A percentile compares a stretch with the other conserved stretches of the same genome.
Conservation (phyloP, 768 basidiomycete genomes). For the Tubosaeta sp. region DNA sequence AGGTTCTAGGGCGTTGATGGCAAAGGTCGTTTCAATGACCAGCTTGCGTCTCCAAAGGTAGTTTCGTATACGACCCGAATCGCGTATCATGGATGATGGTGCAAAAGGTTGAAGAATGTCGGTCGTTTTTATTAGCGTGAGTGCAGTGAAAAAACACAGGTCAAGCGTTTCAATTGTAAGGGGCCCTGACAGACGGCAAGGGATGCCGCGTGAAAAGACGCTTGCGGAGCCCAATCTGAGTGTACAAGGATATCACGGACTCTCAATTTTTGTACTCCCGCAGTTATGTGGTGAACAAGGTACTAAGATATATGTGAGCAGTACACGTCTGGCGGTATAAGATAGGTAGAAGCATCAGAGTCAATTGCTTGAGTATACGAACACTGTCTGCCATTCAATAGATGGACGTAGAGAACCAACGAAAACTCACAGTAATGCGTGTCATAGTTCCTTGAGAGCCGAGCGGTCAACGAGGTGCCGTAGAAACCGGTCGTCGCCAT, state of each 20-base stretch:
- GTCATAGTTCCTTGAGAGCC: constrained; percentile 28
- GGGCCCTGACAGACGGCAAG: background rate
- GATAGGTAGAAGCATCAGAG: constrained; percentile 10
- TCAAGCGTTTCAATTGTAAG: background rate
- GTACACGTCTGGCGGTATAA: constrained; percentile 16
- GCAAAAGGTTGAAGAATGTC: background rate
- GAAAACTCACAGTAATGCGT: constrained; percentile 11
- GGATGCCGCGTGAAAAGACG: background rate
- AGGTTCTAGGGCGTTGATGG: constrained; percentile 55
- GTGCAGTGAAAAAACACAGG: background rate
- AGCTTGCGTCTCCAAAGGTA: constrained; percentile 51
- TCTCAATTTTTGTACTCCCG: background rate
- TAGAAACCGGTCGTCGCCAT: constrained; percentile 34
- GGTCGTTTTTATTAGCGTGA: background rate
- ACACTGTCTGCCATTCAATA: constrained; percentile 9
- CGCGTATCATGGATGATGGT: constrained; percentile 9
- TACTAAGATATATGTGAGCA: constrained; percentile 8
- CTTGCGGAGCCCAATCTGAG: background rate
- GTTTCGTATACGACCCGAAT: constrained; percentile 23
- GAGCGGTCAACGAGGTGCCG: constrained; percentile 27
- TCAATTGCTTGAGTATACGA: background rate
- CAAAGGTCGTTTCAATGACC: constrained; percentile 58
- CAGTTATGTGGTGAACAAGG: constrained; percentile 6
- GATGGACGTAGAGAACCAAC: background rate
- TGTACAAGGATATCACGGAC: background rate